Conservation (phyloP, 257 asterid genomes). For the Avicennia marina region DNA sequence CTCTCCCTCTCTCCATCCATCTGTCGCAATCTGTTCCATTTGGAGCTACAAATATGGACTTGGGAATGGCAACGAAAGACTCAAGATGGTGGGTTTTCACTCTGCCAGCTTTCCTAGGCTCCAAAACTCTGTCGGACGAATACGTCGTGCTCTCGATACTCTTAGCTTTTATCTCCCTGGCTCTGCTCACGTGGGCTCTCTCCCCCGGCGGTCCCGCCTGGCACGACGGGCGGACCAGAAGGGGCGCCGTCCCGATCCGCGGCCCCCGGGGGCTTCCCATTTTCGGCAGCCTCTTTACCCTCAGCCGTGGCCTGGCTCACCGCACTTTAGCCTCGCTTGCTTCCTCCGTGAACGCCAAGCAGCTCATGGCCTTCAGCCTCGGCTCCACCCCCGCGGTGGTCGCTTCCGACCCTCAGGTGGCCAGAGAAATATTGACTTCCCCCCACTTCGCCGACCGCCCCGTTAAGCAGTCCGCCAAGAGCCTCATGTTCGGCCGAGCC, state of each 20-base stretch:
- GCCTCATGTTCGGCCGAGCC: constrained; percentile 55
- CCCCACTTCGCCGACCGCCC: constrained; percentile 56
- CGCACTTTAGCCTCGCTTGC: constrained; percentile 39
- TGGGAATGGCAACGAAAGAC: constrained; percentile 23
- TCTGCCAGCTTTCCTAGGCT: constrained; percentile 39
- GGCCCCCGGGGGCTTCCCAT: constrained; percentile 61
- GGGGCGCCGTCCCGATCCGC: constrained; percentile 33
- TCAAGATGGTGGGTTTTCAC: constrained; percentile 48
- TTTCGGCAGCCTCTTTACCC: constrained; percentile 41
- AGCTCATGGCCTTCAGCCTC: constrained; percentile 62
- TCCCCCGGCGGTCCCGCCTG: constrained; percentile 46
- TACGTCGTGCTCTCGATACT: constrained; percentile 18
- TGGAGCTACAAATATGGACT: constrained; percentile 14
- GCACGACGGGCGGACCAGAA: constrained; percentile 31
- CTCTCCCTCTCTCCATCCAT: no score
- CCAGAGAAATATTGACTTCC: constrained; percentile 43
- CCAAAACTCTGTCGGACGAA: constrained; percentile 33
- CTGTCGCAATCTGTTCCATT: no score
- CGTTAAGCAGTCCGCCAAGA: constrained; percentile 48
- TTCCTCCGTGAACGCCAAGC: constrained; percentile 24
- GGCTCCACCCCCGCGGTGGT: constrained; percentile 56
- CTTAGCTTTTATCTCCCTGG: constrained; percentile 10
- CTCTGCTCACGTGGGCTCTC: constrained; percentile 35
- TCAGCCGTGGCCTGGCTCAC: constrained; percentile 50
- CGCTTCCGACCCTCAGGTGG: constrained; percentile 40